Percentiles rank a stretch among this genome's conserved stretches.
Evolutionary conservation across 2,329 filamentous ascomycete genomes (phyloP).

Genomic region (Botrytis pseudocinerea): DNA sequence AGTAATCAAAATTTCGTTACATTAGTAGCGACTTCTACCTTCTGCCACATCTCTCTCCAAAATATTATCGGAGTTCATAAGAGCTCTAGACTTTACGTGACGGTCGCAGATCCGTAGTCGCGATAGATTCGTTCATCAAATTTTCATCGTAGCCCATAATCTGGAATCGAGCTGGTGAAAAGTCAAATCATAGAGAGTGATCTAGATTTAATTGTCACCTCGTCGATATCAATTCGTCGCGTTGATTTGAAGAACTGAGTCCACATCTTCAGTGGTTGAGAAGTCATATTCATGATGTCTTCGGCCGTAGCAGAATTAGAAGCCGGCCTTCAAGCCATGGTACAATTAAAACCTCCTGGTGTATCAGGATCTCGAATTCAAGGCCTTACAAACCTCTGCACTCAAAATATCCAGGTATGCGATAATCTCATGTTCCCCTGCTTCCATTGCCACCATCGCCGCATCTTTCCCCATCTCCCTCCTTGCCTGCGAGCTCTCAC

Average conservation of each 20-base stretch:
- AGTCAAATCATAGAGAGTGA: constrained; percentile 24
- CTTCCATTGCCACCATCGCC: neutral
- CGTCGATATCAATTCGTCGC: constrained; percentile 12
- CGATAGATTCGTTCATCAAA: constrained; percentile 24
- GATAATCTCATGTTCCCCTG: neutral
- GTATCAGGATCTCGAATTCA: constrained; percentile 91
- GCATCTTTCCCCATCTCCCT: neutral
- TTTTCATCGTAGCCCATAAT: constrained; percentile 25
- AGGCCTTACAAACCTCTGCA: constrained; percentile 82
- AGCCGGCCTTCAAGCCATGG: constrained; percentile 86
- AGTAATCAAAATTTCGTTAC: constrained; percentile 18
- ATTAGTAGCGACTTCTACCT: constrained; percentile 15
- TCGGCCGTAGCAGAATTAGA: constrained; percentile 90
- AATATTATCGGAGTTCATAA: neutral
- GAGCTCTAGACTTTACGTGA: constrained; percentile 22
- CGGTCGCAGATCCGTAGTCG: constrained; percentile 25
- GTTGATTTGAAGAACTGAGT: constrained; percentile 24
- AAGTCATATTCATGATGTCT: constrained; percentile 56
- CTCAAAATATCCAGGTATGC: constrained; percentile 85
- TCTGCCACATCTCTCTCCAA: constrained; percentile 13
- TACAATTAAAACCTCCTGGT: constrained; percentile 86
- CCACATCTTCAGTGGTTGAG: constrained; percentile 5
- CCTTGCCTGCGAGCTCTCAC: neutral
- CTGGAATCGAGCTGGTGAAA: constrained; percentile 23
- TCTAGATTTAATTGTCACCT: constrained; percentile 24